Evolutionary conservation across 1,284 basidiomycete genomes (phyloP).

Genomic region (Ceratobasidium sp.): DNA sequence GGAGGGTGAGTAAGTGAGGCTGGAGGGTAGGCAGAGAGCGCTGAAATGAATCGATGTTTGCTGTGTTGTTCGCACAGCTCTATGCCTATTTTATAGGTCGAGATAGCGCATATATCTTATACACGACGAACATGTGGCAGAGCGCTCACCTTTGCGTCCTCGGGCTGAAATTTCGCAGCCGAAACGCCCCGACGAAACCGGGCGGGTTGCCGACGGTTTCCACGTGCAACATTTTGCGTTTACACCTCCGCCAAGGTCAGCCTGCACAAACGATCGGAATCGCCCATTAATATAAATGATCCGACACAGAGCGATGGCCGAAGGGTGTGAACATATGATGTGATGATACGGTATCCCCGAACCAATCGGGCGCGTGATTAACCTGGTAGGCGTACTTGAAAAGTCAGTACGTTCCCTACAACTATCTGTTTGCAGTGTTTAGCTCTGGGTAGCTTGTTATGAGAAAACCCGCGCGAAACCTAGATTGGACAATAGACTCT

Average conservation of each 20-base stretch:
- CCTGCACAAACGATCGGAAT: background rate
- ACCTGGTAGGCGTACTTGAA: too few relatives aligned
- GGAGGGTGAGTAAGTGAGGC: background rate
- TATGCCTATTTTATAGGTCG: background rate
- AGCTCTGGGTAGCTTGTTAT: too few relatives aligned
- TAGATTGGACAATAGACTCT: too few relatives aligned
- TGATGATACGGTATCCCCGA: background rate
- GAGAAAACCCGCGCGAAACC: too few relatives aligned
- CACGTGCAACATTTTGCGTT: background rate
- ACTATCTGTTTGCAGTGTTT: too few relatives aligned
- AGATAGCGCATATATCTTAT: background rate
- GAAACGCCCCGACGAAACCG: slow-evolving; percentile 8
- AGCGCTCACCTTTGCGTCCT: background rate
- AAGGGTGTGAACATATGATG: background rate
- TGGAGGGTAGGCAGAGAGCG: background rate
- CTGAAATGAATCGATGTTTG: background rate
- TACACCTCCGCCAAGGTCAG: background rate
- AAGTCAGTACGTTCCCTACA: too few relatives aligned
- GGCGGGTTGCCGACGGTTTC: slow-evolving; percentile 8
- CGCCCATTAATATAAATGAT: background rate
- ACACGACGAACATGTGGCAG: too few relatives aligned
- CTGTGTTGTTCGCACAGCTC: background rate
- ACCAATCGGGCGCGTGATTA: too few relatives aligned
- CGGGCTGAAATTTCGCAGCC: slow-evolving; percentile 16
- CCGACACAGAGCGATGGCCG: background rate